These are phyloP conservation scores for Cicer bijugum DNA, from an alignment of 306 rosid species.

Conservation along the genomic window DNA sequence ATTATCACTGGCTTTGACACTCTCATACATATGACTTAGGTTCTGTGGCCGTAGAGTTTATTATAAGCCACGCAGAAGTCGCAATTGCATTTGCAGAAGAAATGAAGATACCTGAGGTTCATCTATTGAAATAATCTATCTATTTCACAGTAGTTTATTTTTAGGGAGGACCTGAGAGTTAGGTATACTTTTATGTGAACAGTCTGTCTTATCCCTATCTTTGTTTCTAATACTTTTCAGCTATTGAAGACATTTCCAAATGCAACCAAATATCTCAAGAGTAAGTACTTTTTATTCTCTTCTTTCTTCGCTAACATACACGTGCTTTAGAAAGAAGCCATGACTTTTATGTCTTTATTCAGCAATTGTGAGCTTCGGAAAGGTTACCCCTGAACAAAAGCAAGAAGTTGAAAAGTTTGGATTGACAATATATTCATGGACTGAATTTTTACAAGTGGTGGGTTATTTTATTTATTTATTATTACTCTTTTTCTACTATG, in stretches of 20 bases:
- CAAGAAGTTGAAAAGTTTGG: slow-evolving; percentile 67
- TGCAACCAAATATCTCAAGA: slow-evolving; percentile 62
- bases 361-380: slow-evolving; percentile 95
- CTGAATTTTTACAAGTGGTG: slow-evolving; percentile 76
- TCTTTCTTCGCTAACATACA: slow-evolving; percentile 32
- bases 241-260: slow-evolving; percentile 80
- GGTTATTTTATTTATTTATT: slow-evolving; percentile 48
- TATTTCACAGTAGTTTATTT: slow-evolving; percentile 13
- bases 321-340: slow-evolving; percentile 20
- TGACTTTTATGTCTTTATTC: slow-evolving; percentile 36
- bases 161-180: slow-evolving; percentile 32
- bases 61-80: slow-evolving; percentile 82
- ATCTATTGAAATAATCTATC: slow-evolving; percentile 1
- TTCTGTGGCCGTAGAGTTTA: slow-evolving; percentile 88
- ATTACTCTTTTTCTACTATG: slow-evolving; percentile 11
- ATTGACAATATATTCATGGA: slow-evolving; percentile 74
- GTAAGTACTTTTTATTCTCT: slow-evolving; percentile 55
- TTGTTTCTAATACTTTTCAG: slow-evolving; percentile 54
- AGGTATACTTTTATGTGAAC: not conserved
- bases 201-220: slow-evolving; percentile 28
- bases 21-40: slow-evolving; percentile 57
- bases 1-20: slow-evolving; percentile 40
- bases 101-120: slow-evolving; percentile 87
- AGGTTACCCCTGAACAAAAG: slow-evolving; percentile 75
- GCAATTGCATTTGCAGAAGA: slow-evolving; percentile 81